These are phyloP conservation scores for Salvia hispanica DNA, from an alignment of 257 asterid genomes.

Conservation along the genomic window DNA sequence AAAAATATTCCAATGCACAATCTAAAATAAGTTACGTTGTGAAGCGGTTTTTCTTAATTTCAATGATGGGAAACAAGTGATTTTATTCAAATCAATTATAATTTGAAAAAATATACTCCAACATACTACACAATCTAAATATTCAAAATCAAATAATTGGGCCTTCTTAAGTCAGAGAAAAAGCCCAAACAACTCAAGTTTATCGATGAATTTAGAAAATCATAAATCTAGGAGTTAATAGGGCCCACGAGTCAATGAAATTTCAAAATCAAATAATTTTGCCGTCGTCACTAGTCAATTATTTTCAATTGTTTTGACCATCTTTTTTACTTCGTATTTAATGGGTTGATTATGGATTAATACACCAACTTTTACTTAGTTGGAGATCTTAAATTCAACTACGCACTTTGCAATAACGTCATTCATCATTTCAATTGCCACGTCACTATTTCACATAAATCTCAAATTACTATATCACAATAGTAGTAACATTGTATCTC, in stretches of 20 bases:
- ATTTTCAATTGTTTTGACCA: neutral
- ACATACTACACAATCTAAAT: neutral
- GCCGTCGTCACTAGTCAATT: neutral
- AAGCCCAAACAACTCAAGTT: neutral
- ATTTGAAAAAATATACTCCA: too few relatives aligned
- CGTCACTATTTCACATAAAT: too few relatives aligned
- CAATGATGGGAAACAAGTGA: neutral
- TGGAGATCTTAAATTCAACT: too few relatives aligned
- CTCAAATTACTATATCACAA: too few relatives aligned
- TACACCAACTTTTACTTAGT: too few relatives aligned
- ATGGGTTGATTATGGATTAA: neutral
- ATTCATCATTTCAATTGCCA: too few relatives aligned
- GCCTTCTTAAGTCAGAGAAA: neutral
- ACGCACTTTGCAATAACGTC: too few relatives aligned
- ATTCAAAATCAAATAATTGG: neutral
- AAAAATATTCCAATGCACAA: too few relatives aligned
- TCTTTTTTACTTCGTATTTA: neutral
- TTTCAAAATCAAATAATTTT: neutral
- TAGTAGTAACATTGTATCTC: too few relatives aligned
- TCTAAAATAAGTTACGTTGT: too few relatives aligned
- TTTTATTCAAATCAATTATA: neutral
- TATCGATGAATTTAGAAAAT: neutral
- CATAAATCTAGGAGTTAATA: neutral
- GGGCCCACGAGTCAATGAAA: slow-evolving; percentile 5
- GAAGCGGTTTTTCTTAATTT: neutral